Percentiles rank a stretch among this genome's conserved stretches.
These are phyloP conservation scores for Soucietia sequanensis DNA, from an alignment of 805 yeast species.

Conservation along the genomic window DNA sequence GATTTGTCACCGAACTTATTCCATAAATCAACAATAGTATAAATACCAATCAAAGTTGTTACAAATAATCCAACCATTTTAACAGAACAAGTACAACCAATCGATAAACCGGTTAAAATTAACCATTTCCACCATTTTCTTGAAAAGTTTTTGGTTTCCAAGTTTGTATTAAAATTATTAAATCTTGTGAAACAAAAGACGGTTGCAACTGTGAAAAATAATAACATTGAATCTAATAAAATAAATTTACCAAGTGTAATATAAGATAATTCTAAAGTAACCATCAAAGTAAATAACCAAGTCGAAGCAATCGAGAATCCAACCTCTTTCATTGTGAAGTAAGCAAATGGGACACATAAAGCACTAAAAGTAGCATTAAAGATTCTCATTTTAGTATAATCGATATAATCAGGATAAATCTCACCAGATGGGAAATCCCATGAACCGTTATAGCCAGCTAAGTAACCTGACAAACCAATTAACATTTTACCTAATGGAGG, in stretches of 20 bases:
- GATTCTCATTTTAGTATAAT: conserved; percentile 64
- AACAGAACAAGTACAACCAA: conserved; percentile 90
- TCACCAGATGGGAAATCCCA: conserved; percentile 72
- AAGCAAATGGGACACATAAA: conserved; percentile 67
- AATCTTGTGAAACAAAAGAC: conserved; percentile 70
- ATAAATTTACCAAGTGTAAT: conserved; percentile 73
- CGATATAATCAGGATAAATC: conserved; percentile 57
- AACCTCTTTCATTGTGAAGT: conserved; percentile 62
- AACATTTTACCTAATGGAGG: conserved; percentile 86
- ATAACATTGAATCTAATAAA: conserved; percentile 70
- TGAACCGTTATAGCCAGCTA: conserved; percentile 82
- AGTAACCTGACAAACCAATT: conserved; percentile 72
- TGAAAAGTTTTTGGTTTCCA: conserved; percentile 46
- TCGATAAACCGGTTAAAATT: conserved; percentile 72
- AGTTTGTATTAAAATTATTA: conserved; percentile 53
- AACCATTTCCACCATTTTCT: conserved; percentile 95
- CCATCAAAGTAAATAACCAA: conserved; percentile 61
- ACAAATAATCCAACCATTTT: conserved; percentile 97
- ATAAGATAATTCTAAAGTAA: conserved; percentile 65
- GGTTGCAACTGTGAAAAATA: conserved; percentile 79
- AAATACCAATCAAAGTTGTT: conserved; percentile 83
- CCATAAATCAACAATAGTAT: conserved; percentile 89
- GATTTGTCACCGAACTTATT: conserved; percentile 68
- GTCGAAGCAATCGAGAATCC: conserved; percentile 50
- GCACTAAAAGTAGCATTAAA: conserved; percentile 72